A percentile compares a stretch with the other conserved stretches of the same genome.
Evolutionary conservation across 371 early-diverging fungal genomes (phyloP).

Genomic region (Sporodiniella umbellata): DNA sequence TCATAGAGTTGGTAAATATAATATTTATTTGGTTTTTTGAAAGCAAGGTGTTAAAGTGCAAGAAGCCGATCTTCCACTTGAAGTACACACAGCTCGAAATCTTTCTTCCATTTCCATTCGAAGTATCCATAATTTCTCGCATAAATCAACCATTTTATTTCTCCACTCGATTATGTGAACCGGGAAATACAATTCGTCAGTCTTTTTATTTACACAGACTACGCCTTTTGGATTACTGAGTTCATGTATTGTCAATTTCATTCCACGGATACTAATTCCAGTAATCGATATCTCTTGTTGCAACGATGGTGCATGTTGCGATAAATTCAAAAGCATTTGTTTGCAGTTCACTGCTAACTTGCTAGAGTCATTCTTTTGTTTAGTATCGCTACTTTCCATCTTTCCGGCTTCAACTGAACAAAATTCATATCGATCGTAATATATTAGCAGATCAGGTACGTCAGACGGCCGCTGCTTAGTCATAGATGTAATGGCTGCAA

Average conservation of each 20-base stretch:
- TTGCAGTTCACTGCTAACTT: conserved; percentile 1
- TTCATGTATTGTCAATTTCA: conserved; percentile 3
- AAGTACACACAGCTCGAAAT: too few species aligned
- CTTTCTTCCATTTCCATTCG: conserved; percentile 1
- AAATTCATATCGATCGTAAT: conserved; percentile 1
- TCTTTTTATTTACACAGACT: background rate
- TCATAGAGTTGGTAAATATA: too few species aligned
- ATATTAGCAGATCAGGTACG: background rate
- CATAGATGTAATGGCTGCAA: background rate
- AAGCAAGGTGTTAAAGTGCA: too few species aligned
- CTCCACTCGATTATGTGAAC: conserved; percentile 2
- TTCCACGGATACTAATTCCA: background rate
- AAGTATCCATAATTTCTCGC: conserved; percentile 1
- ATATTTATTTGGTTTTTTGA: too few species aligned
- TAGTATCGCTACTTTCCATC: background rate
- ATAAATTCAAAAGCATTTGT: conserved; percentile 4
- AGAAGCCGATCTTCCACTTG: too few species aligned
- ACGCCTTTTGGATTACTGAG: background rate
- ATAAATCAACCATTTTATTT: conserved; percentile 1
- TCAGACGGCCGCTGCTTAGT: background rate
- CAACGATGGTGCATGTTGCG: background rate
- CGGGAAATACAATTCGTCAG: background rate
- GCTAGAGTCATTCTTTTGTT: background rate
- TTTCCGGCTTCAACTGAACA: conserved; percentile 1
- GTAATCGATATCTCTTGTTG: background rate